Percentiles rank a stretch among this genome's conserved stretches.
phyloP scores from a whole-genome alignment of 129 eudicot species.

The Chrysanthemum lavandulifolium region DNA sequence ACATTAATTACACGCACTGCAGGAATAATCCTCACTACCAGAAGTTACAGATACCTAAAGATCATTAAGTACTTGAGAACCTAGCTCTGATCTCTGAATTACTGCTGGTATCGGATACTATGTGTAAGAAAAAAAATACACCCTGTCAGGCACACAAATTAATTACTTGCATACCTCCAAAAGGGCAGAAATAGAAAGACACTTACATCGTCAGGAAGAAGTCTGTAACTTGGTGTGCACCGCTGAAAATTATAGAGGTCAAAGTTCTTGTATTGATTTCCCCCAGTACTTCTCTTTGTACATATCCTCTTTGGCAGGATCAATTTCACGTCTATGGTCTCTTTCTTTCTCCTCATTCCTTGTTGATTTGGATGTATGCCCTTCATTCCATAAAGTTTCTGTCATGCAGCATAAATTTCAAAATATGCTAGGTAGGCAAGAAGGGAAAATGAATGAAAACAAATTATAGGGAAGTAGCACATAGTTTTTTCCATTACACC shows the following conservation, averaged over 20 bases:
- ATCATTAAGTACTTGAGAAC: constrained; percentile 84
- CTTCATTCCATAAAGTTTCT: constrained; percentile 81
- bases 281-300: too few relatives aligned
- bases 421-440: neutral
- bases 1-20: too few relatives aligned
- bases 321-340: constrained; percentile 71
- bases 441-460: neutral
- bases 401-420: constrained; percentile 30
- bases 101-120: constrained; percentile 88
- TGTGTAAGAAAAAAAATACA: constrained; percentile 23
- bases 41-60: too few relatives aligned
- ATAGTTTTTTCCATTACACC: constrained; percentile 95
- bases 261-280: constrained; percentile 88
- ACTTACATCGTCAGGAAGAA: too few relatives aligned
- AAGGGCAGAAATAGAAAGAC: too few relatives aligned
- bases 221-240: constrained; percentile 93
- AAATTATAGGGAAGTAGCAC: constrained; percentile 22
- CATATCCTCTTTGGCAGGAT: constrained; percentile 66
- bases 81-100: constrained; percentile 89
- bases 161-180: constrained; percentile 4
- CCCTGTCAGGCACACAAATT: constrained; percentile 10
- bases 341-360: constrained; percentile 72
- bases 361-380: constrained; percentile 56
- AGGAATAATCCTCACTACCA: too few relatives aligned
- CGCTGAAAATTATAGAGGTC: constrained; percentile 84